Base-by-base conservation (phyloP, 768 basidiomycete genomes). In the Coprinopsis marcescibilis region DNA sequence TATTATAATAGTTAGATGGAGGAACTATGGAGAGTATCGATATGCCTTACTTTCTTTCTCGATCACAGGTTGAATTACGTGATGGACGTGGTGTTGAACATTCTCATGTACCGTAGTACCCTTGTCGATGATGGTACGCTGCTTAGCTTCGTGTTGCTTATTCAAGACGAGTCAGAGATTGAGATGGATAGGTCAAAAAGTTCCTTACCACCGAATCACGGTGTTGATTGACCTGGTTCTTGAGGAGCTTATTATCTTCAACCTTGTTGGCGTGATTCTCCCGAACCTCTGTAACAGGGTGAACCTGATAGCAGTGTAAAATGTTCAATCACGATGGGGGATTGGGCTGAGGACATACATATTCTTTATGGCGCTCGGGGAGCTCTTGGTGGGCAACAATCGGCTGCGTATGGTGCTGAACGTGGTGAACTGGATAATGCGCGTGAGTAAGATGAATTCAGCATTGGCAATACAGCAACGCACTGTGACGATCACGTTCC, bases 351-450 rank as follows among this genome's bases (percentile, higher is more conserved):
- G 6, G 2, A 48, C 57, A 11, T 41, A 67, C 68, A 17, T 51
- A 48, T 4, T 66, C 57, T 37, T 47, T 54, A 23, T 55, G 52
- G 24, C 57, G 49, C 43, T 67, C 67, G 1, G 56, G 41, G 25
- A 59, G 34, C 15, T 56, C 51, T 30, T 65, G 62, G 0, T 52
- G 49, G 1, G 61, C 58, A 3, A 57, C 46, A 8, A 68, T 55
- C 2, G 67, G 68, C 35, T 67, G 65, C 1, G 59, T 62, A 52
- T 70, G 67, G 40, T 70, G 63, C 43, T 68, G 67, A 11, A 70
- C 54, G 29, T 67, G 67, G 49, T 70, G 68, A 27, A 66, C 67
- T 67, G 24, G 4, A 43, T 34, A 46, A n/a, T n/a, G n/a, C 15
- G 30, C 8, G 29, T 24, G 21, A n/a, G 7, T 29, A 21, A 20